Percentiles rank a stretch among this genome's conserved stretches.
phyloP scores from a whole-genome alignment of 768 basidiomycete species.

The Amanita pseudoporphyria region DNA sequence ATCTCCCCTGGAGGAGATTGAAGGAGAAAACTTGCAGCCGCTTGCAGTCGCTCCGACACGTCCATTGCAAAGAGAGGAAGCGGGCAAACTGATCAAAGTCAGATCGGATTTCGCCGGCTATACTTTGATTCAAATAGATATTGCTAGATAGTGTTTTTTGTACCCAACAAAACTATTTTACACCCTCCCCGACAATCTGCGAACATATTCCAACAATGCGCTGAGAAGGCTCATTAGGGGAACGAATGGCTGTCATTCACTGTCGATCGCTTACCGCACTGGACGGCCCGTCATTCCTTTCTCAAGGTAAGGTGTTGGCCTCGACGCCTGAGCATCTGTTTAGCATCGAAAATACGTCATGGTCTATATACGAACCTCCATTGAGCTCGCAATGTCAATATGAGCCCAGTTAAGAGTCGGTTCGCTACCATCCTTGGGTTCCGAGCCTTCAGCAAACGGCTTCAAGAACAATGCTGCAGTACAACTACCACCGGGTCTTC shows the following conservation, averaged over 20 bases:
- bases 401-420: constrained; percentile 74
- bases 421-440: constrained; percentile 45
- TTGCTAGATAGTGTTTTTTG: neutral
- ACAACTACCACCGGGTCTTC: constrained; percentile 58
- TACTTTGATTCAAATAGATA: neutral
- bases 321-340: constrained; percentile 29
- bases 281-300: constrained; percentile 77
- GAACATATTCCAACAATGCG: constrained; percentile 31
- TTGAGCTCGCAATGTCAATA: constrained; percentile 72
- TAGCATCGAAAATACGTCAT: neutral
- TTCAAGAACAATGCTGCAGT: constrained; percentile 87
- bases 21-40: constrained; percentile 70
- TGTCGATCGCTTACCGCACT: constrained; percentile 43
- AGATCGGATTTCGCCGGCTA: constrained; percentile 6
- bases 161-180: neutral
- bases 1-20: constrained; percentile 96
- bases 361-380: constrained; percentile 45
- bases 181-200: constrained; percentile 18
- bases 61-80: constrained; percentile 33
- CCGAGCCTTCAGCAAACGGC: constrained; percentile 68
- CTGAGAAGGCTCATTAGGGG: constrained; percentile 12
- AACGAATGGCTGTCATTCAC: neutral
- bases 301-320: constrained; percentile 52
- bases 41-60: constrained; percentile 51
- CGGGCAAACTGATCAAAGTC: neutral